These are phyloP conservation scores for Fusarium sp. DNA, from an alignment of 2,329 filamentous ascomycete genomes.

Conservation along the genomic window DNA sequence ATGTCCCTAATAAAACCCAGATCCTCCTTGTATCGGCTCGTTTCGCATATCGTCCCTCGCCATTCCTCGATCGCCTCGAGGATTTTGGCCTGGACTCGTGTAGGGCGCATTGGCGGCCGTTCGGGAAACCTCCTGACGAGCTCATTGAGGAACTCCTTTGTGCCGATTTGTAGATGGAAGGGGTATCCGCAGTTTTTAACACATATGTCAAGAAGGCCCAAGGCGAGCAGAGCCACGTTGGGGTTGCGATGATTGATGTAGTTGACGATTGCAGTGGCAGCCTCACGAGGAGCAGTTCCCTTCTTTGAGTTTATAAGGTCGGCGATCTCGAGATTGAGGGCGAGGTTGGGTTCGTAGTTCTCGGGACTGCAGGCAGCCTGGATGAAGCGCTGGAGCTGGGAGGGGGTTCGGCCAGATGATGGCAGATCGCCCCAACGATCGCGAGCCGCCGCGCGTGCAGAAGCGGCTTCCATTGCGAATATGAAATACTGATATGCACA, in stretches of 20 bases:
- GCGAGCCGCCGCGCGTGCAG: conserved; percentile 91
- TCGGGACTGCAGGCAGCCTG: conserved; percentile 95
- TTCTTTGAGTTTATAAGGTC: conserved; percentile 98
- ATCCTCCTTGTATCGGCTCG: conserved; percentile 96
- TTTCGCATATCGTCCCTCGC: conserved; percentile 97
- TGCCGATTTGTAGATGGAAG: conserved; percentile 97
- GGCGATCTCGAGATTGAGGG: conserved; percentile 93
- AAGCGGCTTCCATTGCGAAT: conserved; percentile 83
- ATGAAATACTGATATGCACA: neutral
- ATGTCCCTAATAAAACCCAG: conserved; percentile 96
- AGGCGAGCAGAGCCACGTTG: conserved; percentile 88
- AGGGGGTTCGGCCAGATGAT: conserved; percentile 74
- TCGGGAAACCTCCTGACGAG: conserved; percentile 96
- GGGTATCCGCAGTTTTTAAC: conserved; percentile 99
- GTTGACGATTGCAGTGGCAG: conserved; percentile 89
- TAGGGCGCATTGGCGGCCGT: conserved; percentile 84
- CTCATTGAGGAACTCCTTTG: conserved; percentile 99
- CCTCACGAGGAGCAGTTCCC: conserved; percentile 92
- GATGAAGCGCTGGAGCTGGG: conserved; percentile 93
- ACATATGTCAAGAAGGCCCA: conserved; percentile 95
- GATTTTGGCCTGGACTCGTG: conserved; percentile 89
- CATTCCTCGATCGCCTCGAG: conserved; percentile 98
- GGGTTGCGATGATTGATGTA: conserved; percentile 97
- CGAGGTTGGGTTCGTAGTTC: conserved; percentile 98
- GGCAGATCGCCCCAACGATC: conserved; percentile 85